phyloP scores from a whole-genome alignment of 257 asterid genomes.

The Nicotiana paniculata region DNA sequence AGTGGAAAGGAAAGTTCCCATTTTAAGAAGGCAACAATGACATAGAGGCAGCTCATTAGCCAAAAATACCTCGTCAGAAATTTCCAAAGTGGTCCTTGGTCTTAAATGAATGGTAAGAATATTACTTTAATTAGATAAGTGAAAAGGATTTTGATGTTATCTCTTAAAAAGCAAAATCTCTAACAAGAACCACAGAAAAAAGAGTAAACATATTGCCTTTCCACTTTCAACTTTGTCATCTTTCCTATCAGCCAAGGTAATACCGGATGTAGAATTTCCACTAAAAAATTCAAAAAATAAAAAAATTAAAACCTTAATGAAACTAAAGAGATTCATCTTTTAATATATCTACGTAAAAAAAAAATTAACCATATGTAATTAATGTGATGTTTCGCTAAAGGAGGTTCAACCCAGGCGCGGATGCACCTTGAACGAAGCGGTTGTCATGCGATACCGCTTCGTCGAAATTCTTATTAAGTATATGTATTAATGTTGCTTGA shows the following conservation, averaged over 20 bases:
- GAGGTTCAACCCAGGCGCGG: too few relatives aligned
- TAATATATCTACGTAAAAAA: too few relatives aligned
- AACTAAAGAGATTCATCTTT: too few relatives aligned
- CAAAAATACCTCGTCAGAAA: not conserved
- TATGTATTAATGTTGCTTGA: too few relatives aligned
- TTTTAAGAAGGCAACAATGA: not conserved
- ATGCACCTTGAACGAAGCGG: too few relatives aligned
- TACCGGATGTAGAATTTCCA: too few relatives aligned
- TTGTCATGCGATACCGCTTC: too few relatives aligned
- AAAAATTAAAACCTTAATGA: too few relatives aligned
- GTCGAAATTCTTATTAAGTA: too few relatives aligned
- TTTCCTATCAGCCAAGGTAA: not conserved
- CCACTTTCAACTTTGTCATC: not conserved
- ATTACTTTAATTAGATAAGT: not conserved
- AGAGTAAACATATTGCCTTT: not conserved
- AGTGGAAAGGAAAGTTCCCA: conserved; percentile 2
- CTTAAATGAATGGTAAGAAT: not conserved
- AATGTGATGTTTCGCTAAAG: too few relatives aligned
- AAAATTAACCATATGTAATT: too few relatives aligned
- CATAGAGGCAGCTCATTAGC: not conserved
- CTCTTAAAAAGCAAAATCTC: not conserved
- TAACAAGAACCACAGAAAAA: not conserved
- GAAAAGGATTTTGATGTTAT: not conserved
- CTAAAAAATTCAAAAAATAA: too few relatives aligned
- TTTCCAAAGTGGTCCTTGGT: conserved; percentile 1